A percentile compares a stretch with the other conserved stretches of the same genome.
Evolutionary conservation across 1,139 yeast species (phyloP).

Genomic region (Debaryomyces udenii): DNA sequence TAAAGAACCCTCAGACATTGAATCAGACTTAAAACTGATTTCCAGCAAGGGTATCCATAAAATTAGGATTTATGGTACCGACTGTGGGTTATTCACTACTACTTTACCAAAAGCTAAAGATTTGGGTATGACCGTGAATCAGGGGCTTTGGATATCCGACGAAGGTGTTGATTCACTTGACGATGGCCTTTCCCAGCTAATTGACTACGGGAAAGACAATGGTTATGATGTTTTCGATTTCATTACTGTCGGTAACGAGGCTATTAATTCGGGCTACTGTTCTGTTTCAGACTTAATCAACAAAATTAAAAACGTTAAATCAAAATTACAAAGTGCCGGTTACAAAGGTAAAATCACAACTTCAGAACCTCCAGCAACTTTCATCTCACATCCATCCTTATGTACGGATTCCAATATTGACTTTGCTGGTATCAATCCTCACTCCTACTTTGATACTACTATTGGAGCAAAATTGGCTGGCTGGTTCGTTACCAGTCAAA

Average conservation of each 20-base stretch:
- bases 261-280: conserved; percentile 63
- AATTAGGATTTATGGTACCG: conserved; percentile 82
- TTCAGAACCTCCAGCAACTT: conserved; percentile 85
- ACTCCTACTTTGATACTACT: conserved; percentile 74
- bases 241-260: conserved; percentile 88
- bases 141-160: conserved; percentile 78
- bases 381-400: conserved; percentile 60
- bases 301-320: conserved; percentile 67
- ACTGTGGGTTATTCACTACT: conserved; percentile 69
- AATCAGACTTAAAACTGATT: conserved; percentile 62
- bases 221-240: conserved; percentile 74
- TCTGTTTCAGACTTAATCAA: conserved; percentile 58
- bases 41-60: conserved; percentile 60
- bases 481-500: conserved; percentile 65
- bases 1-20: conserved; percentile 57
- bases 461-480: conserved; percentile 73
- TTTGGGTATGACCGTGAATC: conserved; percentile 74
- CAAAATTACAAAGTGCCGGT: conserved; percentile 63
- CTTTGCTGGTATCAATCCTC: conserved; percentile 83
- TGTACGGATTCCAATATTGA: conserved; percentile 72
- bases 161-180: conserved; percentile 74
- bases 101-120: conserved; percentile 63
- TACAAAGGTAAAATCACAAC: conserved; percentile 78
- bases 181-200: conserved; percentile 53
- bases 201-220: conserved; percentile 52